Conservation (phyloP, 495 filamentous ascomycete genomes). For the Thozetella sp. region DNA sequence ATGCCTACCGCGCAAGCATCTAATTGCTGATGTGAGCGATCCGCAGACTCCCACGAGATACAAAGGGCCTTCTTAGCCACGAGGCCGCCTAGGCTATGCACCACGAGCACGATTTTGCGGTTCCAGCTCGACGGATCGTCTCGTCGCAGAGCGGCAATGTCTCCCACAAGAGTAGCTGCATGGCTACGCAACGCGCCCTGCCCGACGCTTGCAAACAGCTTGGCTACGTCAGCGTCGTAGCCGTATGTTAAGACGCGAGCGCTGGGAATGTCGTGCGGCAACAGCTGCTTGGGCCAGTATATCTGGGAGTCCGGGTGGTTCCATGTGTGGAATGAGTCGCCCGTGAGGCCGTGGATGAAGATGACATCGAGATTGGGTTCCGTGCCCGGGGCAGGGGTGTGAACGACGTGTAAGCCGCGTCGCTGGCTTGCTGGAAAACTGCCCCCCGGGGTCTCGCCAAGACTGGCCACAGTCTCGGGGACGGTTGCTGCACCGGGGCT, state of each 20-base stretch:
- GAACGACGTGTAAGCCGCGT: not conserved
- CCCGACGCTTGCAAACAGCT: conserved; percentile 3
- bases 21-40: not conserved
- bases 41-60: not conserved
- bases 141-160: not conserved
- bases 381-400: not conserved
- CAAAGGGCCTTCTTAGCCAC: not conserved
- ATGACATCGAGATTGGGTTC: not conserved
- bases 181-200: not conserved
- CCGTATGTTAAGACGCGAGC: conserved; percentile 27
- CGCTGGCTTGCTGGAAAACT: not conserved
- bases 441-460: too few relatives aligned
- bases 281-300: conserved; percentile 17
- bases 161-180: conserved; percentile 2
- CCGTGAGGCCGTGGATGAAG: conserved; percentile 6
- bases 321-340: not conserved
- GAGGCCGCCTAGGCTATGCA: not conserved
- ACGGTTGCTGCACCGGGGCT: too few relatives aligned
- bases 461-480: too few relatives aligned
- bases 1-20: not conserved
- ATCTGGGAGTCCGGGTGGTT: not conserved
- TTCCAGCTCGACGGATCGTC: not conserved
- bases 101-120: not conserved
- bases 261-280: conserved; percentile 18
- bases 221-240: conserved; percentile 26